Percentiles rank a stretch among this genome's conserved stretches.
phyloP scores from a whole-genome alignment of 495 filamentous ascomycete species.

The Hypoxylon perforatum region DNA sequence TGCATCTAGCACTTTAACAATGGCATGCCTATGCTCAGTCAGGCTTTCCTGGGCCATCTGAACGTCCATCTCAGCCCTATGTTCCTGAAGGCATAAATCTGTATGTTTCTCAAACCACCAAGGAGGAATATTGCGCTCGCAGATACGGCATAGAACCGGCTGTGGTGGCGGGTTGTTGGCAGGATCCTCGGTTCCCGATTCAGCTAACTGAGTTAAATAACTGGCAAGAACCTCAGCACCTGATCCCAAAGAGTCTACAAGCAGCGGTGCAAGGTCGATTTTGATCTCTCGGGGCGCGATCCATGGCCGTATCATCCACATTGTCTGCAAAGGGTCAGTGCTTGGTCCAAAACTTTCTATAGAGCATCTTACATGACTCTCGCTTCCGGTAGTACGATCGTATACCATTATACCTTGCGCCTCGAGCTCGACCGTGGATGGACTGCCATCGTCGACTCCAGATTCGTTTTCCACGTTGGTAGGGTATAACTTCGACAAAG shows the following conservation, averaged over 20 bases:
- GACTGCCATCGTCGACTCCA: constrained; percentile 56
- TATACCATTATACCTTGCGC: constrained; percentile 98
- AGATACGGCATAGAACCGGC: constrained; percentile 94
- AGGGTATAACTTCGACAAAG: constrained; percentile 73
- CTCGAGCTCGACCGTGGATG: constrained; percentile 79
- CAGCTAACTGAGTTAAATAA: constrained; percentile 89
- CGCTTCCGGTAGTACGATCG: constrained; percentile 84
- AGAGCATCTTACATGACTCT: constrained; percentile 81
- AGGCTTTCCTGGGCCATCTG: constrained; percentile 93
- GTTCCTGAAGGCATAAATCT: constrained; percentile 93
- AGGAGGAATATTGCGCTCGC: constrained; percentile 95
- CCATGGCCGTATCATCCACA: constrained; percentile 99
- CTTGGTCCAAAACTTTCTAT: not conserved
- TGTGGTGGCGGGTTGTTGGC: constrained; percentile 84
- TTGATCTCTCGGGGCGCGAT: constrained; percentile 88
- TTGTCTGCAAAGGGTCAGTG: constrained; percentile 71
- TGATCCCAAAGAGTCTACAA: constrained; percentile 93
- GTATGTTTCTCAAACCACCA: constrained; percentile 99
- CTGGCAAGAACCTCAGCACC: constrained; percentile 95
- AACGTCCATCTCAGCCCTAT: constrained; percentile 96
- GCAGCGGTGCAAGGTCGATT: constrained; percentile 89
- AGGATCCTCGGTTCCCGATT: constrained; percentile 84
- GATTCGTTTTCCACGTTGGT: constrained; percentile 58
- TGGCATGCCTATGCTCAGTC: constrained; percentile 93
- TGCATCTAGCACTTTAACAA: constrained; percentile 93